These are phyloP conservation scores for Wickerhamiella vanderwaltii DNA, from an alignment of 805 yeast genomes.

Conservation along the genomic window DNA sequence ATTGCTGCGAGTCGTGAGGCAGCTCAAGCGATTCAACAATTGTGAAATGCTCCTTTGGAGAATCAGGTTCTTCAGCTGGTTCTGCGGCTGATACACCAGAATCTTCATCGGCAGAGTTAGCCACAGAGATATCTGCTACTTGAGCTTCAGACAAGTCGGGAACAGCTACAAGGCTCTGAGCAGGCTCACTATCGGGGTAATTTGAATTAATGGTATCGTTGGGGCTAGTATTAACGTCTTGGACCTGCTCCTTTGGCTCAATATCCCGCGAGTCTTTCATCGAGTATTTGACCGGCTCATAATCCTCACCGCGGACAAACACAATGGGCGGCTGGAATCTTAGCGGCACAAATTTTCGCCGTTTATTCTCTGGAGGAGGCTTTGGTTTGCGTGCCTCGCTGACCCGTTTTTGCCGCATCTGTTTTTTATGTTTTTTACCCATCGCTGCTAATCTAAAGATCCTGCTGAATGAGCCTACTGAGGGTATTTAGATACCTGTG, in stretches of 20 bases:
- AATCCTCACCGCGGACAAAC: conserved; percentile 11
- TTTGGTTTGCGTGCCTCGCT: conserved; percentile 2
- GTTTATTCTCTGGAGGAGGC: neutral
- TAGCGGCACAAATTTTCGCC: neutral
- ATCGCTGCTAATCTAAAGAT: neutral
- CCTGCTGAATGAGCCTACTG: conserved; percentile 20
- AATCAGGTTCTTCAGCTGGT: too few relatives aligned
- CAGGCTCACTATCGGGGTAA: too few relatives aligned
- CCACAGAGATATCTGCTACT: too few relatives aligned
- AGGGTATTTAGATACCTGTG: conserved; percentile 34
- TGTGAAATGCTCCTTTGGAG: too few relatives aligned
- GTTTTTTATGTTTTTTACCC: conserved; percentile 10
- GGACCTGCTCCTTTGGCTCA: too few relatives aligned
- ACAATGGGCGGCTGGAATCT: conserved; percentile 2
- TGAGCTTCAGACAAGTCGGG: too few relatives aligned
- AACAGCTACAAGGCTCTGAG: too few relatives aligned
- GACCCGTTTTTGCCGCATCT: conserved; percentile 1
- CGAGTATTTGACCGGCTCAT: conserved; percentile 7
- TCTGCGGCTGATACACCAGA: too few relatives aligned
- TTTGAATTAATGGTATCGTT: too few relatives aligned
- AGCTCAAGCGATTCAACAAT: too few relatives aligned
- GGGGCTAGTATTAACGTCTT: too few relatives aligned
- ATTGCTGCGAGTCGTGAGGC: neutral
- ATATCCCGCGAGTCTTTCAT: conserved; percentile 3
- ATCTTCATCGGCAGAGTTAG: too few relatives aligned